Evolutionary conservation across 495 filamentous ascomycete species (phyloP), one percentile per base, ranked within the genome.

Genomic region (Tirmania nivea): DNA sequence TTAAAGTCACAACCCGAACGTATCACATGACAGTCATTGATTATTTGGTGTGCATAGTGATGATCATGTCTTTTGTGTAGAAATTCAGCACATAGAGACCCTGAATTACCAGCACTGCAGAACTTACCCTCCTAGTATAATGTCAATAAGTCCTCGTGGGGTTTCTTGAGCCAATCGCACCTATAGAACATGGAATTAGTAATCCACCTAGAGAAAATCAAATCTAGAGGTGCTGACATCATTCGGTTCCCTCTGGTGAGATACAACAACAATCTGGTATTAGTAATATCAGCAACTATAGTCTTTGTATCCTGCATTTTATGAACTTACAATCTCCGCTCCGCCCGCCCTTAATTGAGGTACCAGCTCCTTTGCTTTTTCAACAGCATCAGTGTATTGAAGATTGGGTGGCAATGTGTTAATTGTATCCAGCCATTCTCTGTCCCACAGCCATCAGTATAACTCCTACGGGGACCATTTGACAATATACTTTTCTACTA

Each of bases 1-100:
- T 86, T 89, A 66, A 94, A 94, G 63, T 94, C 87, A 19, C 77
- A 82, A 0, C 87, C 86, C 0, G 84, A 89, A 3, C 87, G 76
- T 3, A 94, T 71, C 2, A 92, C 71, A 60, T 94, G 86, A 4
- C 75, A 78, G 12, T 79, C 78, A 56, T 92, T 90, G 58, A 86
- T 71, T 51, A 83, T 50, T 47, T 73, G 70, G 64, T 94, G 86
- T 34, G 70, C 71, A 59, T 94, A 94, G 63, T 81, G 88, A 60
- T 94, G 87, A 55, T 94, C 87, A 59, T 94, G 87, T 4, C 61
- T 63, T 31, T 31, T 31, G 25, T 52, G 8, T 35, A 35, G 48
- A 54, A 20, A 11, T 50, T 59, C 51, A 62, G 60, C 47, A n/a
- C 16, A 8, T 20, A 0, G 10, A 11, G 17, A 21, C 10, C 48